phyloP scores from a whole-genome alignment of 495 filamentous ascomycete genomes.

The Lentithecium fluviatile region DNA sequence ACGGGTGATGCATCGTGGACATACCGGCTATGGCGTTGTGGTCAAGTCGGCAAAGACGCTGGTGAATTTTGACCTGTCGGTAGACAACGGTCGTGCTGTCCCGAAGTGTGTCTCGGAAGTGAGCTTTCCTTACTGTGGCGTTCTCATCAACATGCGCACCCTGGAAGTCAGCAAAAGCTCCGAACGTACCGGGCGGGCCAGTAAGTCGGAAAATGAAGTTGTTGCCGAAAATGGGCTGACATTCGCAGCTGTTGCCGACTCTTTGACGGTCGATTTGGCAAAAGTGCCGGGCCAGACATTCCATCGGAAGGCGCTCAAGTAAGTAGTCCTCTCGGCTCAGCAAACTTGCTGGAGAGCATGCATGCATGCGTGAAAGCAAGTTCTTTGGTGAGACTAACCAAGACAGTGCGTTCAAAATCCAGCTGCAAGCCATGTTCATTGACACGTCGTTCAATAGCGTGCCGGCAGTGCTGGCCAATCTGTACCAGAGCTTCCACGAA shows the following conservation, averaged over 20 bases:
- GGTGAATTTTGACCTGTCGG: conserved; percentile 70
- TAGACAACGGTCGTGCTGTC: conserved; percentile 13
- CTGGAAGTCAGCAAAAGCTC: conserved; percentile 70
- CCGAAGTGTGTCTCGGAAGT: conserved; percentile 29
- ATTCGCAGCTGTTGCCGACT: conserved; percentile 52
- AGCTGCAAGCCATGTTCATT: conserved; percentile 84
- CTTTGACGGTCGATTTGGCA: conserved; percentile 73
- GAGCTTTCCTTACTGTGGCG: conserved; percentile 86
- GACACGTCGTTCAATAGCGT: conserved; percentile 77
- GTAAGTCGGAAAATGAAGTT: conserved; percentile 39
- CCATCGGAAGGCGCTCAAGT: conserved; percentile 73
- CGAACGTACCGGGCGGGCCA: conserved; percentile 49
- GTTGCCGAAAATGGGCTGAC: conserved; percentile 12
- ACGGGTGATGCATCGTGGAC: conserved; percentile 71
- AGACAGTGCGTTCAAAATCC: conserved; percentile 71
- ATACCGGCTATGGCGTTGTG: conserved; percentile 73
- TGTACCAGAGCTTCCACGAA: conserved; percentile 71
- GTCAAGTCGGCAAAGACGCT: conserved; percentile 78
- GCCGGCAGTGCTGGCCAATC: conserved; percentile 64
- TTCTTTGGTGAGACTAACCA: conserved; percentile 24
- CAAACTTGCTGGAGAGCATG: too few species aligned
- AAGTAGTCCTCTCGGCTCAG: conserved; percentile 17
- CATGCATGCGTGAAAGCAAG: not conserved
- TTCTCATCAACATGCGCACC: conserved; percentile 68
- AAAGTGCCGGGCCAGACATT: conserved; percentile 70